Conservation (phyloP, 495 filamentous ascomycete genomes). For the Aspergillus taichungensis region DNA sequence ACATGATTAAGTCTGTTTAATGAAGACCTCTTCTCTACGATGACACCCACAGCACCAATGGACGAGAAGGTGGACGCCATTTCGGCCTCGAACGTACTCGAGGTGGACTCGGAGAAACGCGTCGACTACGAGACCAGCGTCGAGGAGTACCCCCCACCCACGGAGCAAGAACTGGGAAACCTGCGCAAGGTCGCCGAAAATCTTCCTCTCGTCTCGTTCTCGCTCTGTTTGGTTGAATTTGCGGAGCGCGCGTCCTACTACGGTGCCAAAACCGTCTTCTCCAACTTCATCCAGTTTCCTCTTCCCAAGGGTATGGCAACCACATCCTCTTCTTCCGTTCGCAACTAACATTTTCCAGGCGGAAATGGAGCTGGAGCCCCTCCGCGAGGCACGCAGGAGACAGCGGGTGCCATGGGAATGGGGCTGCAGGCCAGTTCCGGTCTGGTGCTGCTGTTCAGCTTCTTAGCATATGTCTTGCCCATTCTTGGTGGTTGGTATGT, state of each 20-base stretch:
- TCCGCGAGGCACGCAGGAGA: constrained; percentile 41
- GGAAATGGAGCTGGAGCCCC: constrained; percentile 58
- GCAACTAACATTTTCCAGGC: constrained; percentile 13
- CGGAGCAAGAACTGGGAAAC: constrained; percentile 45
- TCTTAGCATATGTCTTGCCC: constrained; percentile 52
- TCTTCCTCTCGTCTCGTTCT: constrained; percentile 38
- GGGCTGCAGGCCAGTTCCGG: constrained; percentile 52
- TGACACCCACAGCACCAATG: too few relatives aligned
- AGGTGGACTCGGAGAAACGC: constrained; percentile 3
- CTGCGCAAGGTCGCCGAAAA: constrained; percentile 49
- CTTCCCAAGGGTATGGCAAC: constrained; percentile 30
- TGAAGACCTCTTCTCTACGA: too few relatives aligned
- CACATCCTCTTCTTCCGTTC: neutral
- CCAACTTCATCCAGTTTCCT: constrained; percentile 49
- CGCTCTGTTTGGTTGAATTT: constrained; percentile 51
- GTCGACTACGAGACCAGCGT: neutral
- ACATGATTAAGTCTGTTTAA: too few relatives aligned
- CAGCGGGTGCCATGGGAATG: constrained; percentile 50
- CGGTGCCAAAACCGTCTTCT: constrained; percentile 46
- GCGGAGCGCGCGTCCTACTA: constrained; percentile 53
- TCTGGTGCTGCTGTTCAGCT: constrained; percentile 49
- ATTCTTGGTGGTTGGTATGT: constrained; percentile 45
- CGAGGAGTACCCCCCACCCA: constrained; percentile 42
- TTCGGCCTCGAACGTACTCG: too few relatives aligned
- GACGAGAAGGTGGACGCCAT: too few relatives aligned